phyloP scores from a whole-genome alignment of 306 rosid genomes.

The Castanospermum australe region DNA sequence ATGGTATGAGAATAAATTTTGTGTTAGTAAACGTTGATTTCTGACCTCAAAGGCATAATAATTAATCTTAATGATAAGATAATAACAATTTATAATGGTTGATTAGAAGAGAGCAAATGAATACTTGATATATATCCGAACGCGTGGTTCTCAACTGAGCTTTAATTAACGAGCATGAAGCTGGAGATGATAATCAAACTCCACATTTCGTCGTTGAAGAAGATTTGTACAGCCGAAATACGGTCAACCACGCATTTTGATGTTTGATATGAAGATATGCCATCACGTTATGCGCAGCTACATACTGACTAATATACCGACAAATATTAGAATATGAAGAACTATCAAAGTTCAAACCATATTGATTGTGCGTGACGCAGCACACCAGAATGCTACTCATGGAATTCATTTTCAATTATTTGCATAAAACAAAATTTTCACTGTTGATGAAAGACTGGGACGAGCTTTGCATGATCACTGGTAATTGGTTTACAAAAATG shows the following conservation, averaged over 20 bases:
- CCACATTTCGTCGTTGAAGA: not conserved
- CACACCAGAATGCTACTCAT: too few relatives aligned
- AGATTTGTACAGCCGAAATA: slow-evolving; percentile 1
- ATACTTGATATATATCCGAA: not conserved
- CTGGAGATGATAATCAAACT: not conserved
- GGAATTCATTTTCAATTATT: not conserved
- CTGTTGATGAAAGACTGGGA: too few relatives aligned
- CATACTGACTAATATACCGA: not conserved
- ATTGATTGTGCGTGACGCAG: not conserved
- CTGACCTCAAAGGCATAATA: too few relatives aligned
- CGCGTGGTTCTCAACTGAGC: not conserved
- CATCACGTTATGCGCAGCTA: not conserved
- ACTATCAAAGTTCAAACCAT: not conserved
- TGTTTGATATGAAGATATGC: not conserved
- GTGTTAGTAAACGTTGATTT: too few relatives aligned
- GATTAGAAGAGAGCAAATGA: not conserved
- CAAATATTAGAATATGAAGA: not conserved
- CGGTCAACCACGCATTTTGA: slow-evolving; percentile 6
- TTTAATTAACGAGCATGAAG: too few relatives aligned
- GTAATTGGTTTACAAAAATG: too few relatives aligned
- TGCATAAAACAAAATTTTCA: not conserved
- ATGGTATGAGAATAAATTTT: too few relatives aligned
- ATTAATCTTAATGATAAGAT: too few relatives aligned
- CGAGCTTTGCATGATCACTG: too few relatives aligned
- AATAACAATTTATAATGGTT: not conserved